Evolutionary conservation across 495 filamentous ascomycete species (phyloP).

Genomic region (Cenococcum geophilum): DNA sequence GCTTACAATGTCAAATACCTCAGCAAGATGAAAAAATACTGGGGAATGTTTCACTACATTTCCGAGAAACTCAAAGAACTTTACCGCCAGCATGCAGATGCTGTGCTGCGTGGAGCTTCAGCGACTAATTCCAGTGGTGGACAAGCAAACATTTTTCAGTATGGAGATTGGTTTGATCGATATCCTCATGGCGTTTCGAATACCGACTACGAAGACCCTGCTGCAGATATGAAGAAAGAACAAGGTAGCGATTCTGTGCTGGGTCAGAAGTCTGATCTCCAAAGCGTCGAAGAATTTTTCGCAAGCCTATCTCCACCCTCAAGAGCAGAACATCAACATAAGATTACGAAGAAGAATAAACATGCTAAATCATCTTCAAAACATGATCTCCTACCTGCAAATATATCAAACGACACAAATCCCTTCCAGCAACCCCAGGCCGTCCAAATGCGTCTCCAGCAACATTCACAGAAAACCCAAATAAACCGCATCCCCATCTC

Average conservation of each 20-base stretch:
- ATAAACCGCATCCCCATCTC: constrained; percentile 23
- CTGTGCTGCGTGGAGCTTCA: constrained; percentile 40
- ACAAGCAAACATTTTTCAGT: constrained; percentile 72
- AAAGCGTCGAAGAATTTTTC: constrained; percentile 95
- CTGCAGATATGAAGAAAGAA: constrained; percentile 56
- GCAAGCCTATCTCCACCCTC: constrained; percentile 66
- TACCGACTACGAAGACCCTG: constrained; percentile 75
- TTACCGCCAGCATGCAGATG: constrained; percentile 80
- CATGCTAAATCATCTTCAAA: constrained; percentile 24
- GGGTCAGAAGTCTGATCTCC: constrained; percentile 78
- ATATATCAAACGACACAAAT: neutral
- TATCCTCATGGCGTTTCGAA: constrained; percentile 89
- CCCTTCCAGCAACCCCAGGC: constrained; percentile 17
- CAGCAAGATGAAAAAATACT: constrained; percentile 90
- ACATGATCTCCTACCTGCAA: constrained; percentile 11
- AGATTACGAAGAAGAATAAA: constrained; percentile 37
- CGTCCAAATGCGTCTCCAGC: constrained; percentile 31
- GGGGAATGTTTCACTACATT: constrained; percentile 98
- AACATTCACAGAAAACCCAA: constrained; percentile 28
- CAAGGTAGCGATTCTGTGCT: constrained; percentile 73
- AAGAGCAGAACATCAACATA: constrained; percentile 44
- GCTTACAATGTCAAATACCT: constrained; percentile 84
- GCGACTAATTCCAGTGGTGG: constrained; percentile 16
- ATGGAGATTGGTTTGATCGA: constrained; percentile 95
- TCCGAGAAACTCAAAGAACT: constrained; percentile 86